Conservation (phyloP, 2,329 filamentous ascomycete species). For the Fusarium liriodendri region DNA sequence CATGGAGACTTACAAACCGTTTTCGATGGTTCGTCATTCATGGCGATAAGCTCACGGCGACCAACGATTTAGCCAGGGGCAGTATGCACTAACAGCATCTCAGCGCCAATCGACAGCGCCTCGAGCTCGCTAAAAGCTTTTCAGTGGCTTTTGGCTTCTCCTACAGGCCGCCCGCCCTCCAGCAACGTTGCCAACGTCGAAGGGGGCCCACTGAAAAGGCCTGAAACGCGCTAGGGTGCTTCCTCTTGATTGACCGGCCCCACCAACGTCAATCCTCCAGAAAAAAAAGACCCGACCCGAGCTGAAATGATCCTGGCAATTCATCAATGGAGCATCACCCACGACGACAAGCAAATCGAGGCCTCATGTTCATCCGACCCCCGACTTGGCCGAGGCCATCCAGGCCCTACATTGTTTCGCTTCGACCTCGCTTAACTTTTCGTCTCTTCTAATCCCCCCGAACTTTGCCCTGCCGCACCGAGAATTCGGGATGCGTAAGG, state of each 20-base stretch:
- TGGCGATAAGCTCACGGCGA: neutral
- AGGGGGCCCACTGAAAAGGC: slow-evolving; percentile 1
- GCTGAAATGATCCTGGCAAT: neutral
- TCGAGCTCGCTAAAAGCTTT: slow-evolving; percentile 2
- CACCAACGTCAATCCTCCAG: neutral
- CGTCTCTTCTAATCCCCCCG: neutral
- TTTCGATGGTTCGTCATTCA: neutral
- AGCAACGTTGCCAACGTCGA: slow-evolving; percentile 1
- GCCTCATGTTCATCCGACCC: neutral
- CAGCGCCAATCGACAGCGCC: neutral
- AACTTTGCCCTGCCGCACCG: neutral
- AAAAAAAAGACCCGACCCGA: neutral
- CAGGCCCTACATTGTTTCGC: neutral
- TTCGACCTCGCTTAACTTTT: neutral
- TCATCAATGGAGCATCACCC: neutral
- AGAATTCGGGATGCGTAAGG: neutral
- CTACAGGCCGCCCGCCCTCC: neutral
- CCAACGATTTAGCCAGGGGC: slow-evolving; percentile 7
- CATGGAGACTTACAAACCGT: neutral
- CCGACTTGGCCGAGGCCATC: neutral
- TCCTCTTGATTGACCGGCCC: slow-evolving; percentile 9
- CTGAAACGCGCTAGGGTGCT: slow-evolving; percentile 31
- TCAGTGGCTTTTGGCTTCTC: slow-evolving; percentile 19
- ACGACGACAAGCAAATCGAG: neutral
- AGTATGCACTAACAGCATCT: neutral